Evolutionary conservation across 148 eudicot genomes (phyloP), one percentile per base, ranked within the genome.

Genomic region (Gaultheria prostrata): DNA sequence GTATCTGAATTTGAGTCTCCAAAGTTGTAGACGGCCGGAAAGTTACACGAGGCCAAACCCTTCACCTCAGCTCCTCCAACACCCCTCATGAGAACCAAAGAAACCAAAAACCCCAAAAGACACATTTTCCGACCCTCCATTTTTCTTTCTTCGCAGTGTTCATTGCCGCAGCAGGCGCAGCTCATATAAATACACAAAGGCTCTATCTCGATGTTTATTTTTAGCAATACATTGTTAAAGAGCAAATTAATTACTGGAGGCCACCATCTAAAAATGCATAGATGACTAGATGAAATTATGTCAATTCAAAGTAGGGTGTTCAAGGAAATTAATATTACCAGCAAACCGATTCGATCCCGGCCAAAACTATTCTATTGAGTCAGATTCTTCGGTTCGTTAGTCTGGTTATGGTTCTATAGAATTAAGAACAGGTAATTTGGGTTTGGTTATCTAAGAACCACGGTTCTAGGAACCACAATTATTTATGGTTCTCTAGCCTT

Each of bases 1-100:
- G 83, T 81, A n/a, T 67, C 83, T 0, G 76, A 81, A 49, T 81
- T 81, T 3, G 76, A 67, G 59, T 81, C 83, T 9, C 83, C 83
- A 39, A 81, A 81, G 59, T 45, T 81, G 83, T 81, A 81, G 24
- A 67, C 28, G 2, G 61, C 76, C 46, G 76, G 61, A 35, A 61
- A 57, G 12, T 59, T 57, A 32, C 82, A 57, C 1, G 59, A 30
- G 17, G 2, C 57, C 20, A 35, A 14, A 45, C 74, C 43, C 30
- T 2, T 45, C 28, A 26, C 63, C 45, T 7, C 48, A 6, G 20
- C 80, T 30, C 28, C 80, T 11, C 56, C 26, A 7, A 2, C 43
- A 8, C 5, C 80, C 8, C 15, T 39, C 80, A n/a, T 21, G 30
- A 54, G 17, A 32, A 20, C 61, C 28, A 78, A 9, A 14, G 49